Percentiles rank a stretch among this genome's conserved stretches.
Conservation (phyloP, 805 yeast genomes). For the Saccharomyces paradoxus region DNA sequence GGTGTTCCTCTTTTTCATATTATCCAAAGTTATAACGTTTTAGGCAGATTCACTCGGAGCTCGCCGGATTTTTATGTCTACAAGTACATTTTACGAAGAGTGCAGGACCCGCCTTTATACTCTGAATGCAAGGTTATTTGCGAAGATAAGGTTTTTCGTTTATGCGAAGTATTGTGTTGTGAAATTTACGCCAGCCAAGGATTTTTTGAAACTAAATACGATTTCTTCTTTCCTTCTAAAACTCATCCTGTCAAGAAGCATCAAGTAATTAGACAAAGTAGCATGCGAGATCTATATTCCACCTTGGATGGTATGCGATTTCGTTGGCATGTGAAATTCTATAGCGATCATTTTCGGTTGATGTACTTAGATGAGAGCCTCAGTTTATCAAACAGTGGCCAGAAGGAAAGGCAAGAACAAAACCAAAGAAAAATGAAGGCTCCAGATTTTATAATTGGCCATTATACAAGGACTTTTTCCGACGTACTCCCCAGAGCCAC, state of each 20-base stretch:
- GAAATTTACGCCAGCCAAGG: conserved; percentile 3
- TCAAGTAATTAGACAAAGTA: conserved; percentile 2
- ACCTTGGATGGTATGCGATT: conserved; percentile 3
- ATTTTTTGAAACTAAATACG: conserved; percentile 3
- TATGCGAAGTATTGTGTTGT: conserved; percentile 10
- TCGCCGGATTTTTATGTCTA: conserved; percentile 6
- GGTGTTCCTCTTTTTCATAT: conserved; percentile 14
- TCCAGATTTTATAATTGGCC: conserved; percentile 5
- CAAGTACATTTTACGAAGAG: conserved; percentile 4
- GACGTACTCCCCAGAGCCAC: conserved; percentile 6
- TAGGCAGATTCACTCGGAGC: conserved; percentile 1
- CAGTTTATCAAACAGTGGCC: neutral
- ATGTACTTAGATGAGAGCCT: conserved; percentile 4
- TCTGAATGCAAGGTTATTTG: conserved; percentile 5
- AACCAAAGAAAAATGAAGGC: neutral
- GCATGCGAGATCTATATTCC: conserved; percentile 8
- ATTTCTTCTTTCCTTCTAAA: conserved; percentile 2
- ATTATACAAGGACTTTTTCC: conserved; percentile 6
- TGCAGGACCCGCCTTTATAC: conserved; percentile 9
- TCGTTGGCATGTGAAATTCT: conserved; percentile 10
- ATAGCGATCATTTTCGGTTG: conserved; percentile 9
- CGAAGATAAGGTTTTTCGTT: conserved; percentile 1
- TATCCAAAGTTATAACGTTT: neutral
- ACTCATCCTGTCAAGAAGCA: neutral
- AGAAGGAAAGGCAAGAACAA: neutral